These are phyloP conservation scores for Tuber brumale DNA, from an alignment of 495 filamentous ascomycete genomes.

Conservation along the genomic window DNA sequence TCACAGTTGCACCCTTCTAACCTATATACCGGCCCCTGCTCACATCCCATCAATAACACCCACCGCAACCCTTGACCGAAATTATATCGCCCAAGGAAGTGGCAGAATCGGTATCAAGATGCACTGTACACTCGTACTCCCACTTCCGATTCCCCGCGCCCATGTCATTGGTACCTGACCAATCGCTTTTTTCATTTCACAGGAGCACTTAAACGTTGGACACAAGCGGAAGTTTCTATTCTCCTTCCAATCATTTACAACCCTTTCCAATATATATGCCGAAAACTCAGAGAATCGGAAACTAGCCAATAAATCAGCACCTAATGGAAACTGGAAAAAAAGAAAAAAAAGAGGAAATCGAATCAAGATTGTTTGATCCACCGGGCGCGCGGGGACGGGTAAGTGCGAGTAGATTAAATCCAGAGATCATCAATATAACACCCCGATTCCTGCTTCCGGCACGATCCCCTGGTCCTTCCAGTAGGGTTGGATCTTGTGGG, in stretches of 20 bases:
- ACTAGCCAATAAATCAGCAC: background rate
- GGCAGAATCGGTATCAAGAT: background rate
- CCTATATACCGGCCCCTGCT: background rate
- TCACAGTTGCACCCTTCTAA: background rate
- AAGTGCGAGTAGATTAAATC: background rate
- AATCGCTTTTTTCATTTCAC: background rate
- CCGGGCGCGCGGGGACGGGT: background rate
- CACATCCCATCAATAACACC: background rate
- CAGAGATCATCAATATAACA: background rate
- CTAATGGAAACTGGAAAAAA: background rate
- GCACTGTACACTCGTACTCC: background rate
- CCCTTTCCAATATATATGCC: background rate
- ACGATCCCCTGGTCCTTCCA: background rate
- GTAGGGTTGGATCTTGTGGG: background rate
- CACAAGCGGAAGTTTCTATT: background rate
- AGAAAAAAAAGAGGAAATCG: background rate
- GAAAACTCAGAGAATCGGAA: background rate
- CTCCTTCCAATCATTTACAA: background rate
- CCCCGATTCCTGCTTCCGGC: background rate
- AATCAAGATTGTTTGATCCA: background rate
- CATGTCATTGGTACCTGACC: background rate
- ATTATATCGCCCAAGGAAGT: background rate
- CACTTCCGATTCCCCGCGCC: background rate
- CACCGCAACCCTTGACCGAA: background rate
- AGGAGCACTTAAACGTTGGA: background rate